Base-by-base conservation (phyloP, 2,329 filamentous ascomycete species). In the Aspergillus sp. region DNA sequence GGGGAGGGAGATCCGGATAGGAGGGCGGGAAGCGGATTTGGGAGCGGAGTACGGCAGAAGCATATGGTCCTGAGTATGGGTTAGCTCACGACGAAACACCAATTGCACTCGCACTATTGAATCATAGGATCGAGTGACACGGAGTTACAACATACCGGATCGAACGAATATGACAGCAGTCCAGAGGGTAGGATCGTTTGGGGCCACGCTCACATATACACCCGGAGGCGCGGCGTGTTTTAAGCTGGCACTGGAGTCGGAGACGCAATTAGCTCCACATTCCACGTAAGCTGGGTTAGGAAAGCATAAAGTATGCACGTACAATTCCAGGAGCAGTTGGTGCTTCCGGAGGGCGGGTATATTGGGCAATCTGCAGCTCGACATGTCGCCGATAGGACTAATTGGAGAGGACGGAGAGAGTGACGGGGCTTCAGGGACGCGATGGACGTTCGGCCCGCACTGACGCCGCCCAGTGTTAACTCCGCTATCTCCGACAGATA, bases 121-220 rank as follows among this genome's bases (percentile, higher is more conserved):
- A 7, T 22, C 22, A 1, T 22, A 4, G 7, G 2, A 22, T 22
- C 7, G 5, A 22, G 22, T 1, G 22, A 22, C 22, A 22, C 22
- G 5, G 22, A 22, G 22, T 3, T 8, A 4, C 35, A 19, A 49
- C 58, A 60, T 76, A 94, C 93, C 93, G 78, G 89, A 87, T 51
- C 90, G 88, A 56, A 96, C 85, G 68, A 97, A 97, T 24, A 97
- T 79, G 17, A 95, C 88, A n/a, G 90, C 92, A 30, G 86, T 87
- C 93, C 93, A 97, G 45, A 91, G 76, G 14, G 85, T 84, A 16
- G 89, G 84, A 66, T 96, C 87, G 20, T 88, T 88, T 0, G 90
- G 89, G 24, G 88, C 89, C 54, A 96, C 81, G 69, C 83, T 89
- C 72, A 96, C 83, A 73, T 94, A 96, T 56, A 96, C 81, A 49